Conservation (phyloP, 2,329 filamentous ascomycete species). For the Lanzia echinophila region DNA sequence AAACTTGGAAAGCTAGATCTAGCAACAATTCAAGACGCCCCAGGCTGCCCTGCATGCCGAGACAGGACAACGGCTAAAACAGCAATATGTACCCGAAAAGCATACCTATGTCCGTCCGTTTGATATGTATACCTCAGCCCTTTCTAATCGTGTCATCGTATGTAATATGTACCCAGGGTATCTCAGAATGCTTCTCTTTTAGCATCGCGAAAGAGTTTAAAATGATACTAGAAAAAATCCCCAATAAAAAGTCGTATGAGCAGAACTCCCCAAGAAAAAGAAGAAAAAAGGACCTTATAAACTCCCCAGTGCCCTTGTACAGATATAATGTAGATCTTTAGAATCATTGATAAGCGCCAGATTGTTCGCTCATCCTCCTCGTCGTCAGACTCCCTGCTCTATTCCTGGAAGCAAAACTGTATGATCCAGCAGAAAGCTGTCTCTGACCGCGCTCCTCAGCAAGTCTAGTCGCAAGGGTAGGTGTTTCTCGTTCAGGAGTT, state of each 20-base stretch:
- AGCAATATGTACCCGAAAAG: constrained; percentile 8
- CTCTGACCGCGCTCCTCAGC: constrained; percentile 25
- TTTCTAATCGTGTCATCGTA: constrained; percentile 11
- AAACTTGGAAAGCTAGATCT: constrained; percentile 7
- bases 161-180: constrained; percentile 10
- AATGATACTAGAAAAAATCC: constrained; percentile 1
- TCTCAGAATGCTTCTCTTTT: constrained; percentile 6
- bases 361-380: constrained; percentile 18
- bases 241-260: neutral
- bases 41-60: constrained; percentile 5
- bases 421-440: constrained; percentile 21
- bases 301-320: constrained; percentile 2
- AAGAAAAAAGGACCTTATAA: neutral
- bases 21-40: constrained; percentile 5
- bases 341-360: constrained; percentile 18
- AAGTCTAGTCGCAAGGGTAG: constrained; percentile 17
- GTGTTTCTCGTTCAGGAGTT: constrained; percentile 28
- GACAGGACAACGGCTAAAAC: neutral
- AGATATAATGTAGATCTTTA: constrained; percentile 1
- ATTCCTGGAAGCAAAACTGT: constrained; percentile 15
- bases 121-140: constrained; percentile 8
- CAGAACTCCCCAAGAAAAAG: neutral
- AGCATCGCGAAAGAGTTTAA: constrained; percentile 2
- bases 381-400: constrained; percentile 22
- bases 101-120: neutral